phyloP scores from a whole-genome alignment of 2,329 filamentous ascomycete species.

The Cytospora schulzeri region DNA sequence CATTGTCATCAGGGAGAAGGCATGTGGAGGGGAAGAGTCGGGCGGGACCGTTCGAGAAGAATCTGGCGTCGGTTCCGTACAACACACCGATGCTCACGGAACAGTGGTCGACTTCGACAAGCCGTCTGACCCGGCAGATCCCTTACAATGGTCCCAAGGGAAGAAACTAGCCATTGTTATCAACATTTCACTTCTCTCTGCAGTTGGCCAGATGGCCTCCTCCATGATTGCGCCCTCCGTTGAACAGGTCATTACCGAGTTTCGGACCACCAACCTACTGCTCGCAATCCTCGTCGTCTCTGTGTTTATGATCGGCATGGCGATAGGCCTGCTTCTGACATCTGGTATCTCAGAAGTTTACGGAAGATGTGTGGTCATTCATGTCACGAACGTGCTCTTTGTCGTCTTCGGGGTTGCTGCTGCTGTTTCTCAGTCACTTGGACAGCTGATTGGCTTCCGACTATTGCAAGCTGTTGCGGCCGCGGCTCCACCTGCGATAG shows the following conservation, averaged over 20 bases:
- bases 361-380: conserved; percentile 29
- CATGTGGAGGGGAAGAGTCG: not conserved
- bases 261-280: conserved; percentile 25
- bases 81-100: not conserved
- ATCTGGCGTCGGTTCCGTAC: not conserved
- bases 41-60: not conserved
- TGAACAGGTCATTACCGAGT: conserved; percentile 26
- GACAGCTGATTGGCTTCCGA: conserved; percentile 6
- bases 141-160: not conserved
- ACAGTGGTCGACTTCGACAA: not conserved
- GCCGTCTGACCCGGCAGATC: not conserved
- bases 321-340: conserved; percentile 26
- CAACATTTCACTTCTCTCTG: conserved; percentile 17
- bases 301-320: conserved; percentile 29
- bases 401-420: conserved; percentile 29
- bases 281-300: conserved; percentile 29
- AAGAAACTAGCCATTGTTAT: conserved; percentile 13
- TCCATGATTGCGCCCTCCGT: conserved; percentile 31
- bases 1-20: not conserved
- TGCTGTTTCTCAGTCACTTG: conserved; percentile 14
- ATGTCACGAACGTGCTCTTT: conserved; percentile 28
- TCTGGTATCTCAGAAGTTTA: conserved; percentile 31
- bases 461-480: not conserved
- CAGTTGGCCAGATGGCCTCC: conserved; percentile 25
- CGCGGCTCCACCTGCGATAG: not conserved